A percentile compares a stretch with the other conserved stretches of the same genome.
Conservation (phyloP, 768 basidiomycete species). For the Pholiota molesta region DNA sequence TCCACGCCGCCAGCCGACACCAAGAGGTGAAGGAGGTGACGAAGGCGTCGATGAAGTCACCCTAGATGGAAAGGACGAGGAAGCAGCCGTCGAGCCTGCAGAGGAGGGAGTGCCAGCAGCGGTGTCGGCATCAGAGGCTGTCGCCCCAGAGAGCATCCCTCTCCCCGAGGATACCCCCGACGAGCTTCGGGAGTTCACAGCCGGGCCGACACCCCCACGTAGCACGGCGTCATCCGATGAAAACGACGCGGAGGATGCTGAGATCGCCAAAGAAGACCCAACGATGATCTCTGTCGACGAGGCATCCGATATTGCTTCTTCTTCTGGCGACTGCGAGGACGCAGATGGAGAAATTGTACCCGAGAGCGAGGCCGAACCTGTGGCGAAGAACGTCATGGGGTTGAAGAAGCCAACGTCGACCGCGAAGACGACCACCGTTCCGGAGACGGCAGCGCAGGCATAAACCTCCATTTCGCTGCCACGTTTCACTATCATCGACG, state of each 20-base stretch:
- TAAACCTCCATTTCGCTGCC: background rate
- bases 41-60: slow-evolving; percentile 68
- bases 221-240: slow-evolving; percentile 11
- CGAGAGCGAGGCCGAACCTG: background rate
- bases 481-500: background rate
- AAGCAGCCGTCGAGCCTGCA: slow-evolving; percentile 43
- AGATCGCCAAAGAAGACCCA: slow-evolving; percentile 1
- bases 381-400: background rate
- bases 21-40: slow-evolving; percentile 72
- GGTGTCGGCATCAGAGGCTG: background rate
- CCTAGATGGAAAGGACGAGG: slow-evolving; percentile 48
- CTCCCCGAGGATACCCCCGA: slow-evolving; percentile 41
- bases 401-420: background rate
- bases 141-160: slow-evolving; percentile 38
- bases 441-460: slow-evolving; percentile 1
- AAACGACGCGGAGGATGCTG: background rate
- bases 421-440: background rate
- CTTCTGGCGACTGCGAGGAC: slow-evolving; percentile 3
- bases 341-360: slow-evolving; percentile 2
- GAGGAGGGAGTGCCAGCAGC: slow-evolving; percentile 13
- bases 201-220: slow-evolving; percentile 23
- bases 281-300: slow-evolving; percentile 11
- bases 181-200: slow-evolving; percentile 38
- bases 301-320: slow-evolving; percentile 15
- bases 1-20: slow-evolving; percentile 38